These are phyloP conservation scores for Grosmannia huntii DNA, from an alignment of 2,329 filamentous ascomycete genomes.

Conservation along the genomic window DNA sequence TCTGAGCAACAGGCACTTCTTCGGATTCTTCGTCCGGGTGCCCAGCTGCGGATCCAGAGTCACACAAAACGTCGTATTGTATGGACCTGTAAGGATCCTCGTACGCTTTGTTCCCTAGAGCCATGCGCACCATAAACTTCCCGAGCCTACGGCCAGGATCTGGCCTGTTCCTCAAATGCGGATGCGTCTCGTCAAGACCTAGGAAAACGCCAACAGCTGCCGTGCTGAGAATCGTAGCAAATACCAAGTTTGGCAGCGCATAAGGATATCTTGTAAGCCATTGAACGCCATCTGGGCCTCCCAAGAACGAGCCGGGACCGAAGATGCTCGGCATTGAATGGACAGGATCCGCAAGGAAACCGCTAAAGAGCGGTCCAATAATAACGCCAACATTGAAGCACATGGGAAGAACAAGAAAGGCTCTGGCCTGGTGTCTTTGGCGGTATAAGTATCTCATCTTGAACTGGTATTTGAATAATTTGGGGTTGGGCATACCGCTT, in stretches of 20 bases:
- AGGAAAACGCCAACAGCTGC: not conserved
- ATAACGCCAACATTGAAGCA: constrained; percentile 3
- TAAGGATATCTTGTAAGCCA: not conserved
- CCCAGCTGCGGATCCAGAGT: not conserved
- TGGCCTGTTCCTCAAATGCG: not conserved
- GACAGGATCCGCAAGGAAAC: not conserved
- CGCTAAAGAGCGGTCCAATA: not conserved
- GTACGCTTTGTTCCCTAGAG: not conserved
- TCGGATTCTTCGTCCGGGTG: not conserved
- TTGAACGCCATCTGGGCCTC: not conserved
- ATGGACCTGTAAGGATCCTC: not conserved
- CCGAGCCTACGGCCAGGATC: not conserved
- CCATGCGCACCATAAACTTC: not conserved
- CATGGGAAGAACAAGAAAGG: constrained; percentile 1
- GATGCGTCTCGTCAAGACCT: constrained; percentile 2
- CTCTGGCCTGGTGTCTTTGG: not conserved
- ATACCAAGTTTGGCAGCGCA: constrained; percentile 1
- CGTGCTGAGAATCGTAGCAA: not conserved
- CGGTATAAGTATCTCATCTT: not conserved
- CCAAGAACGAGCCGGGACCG: not conserved
- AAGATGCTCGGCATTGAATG: not conserved
- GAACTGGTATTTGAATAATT: not conserved
- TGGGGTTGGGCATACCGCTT: not conserved
- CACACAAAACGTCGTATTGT: not conserved
- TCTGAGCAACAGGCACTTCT: not conserved